Base-by-base conservation (phyloP, 2,329 filamentous ascomycete genomes). In the Colletotrichum tofieldiae region DNA sequence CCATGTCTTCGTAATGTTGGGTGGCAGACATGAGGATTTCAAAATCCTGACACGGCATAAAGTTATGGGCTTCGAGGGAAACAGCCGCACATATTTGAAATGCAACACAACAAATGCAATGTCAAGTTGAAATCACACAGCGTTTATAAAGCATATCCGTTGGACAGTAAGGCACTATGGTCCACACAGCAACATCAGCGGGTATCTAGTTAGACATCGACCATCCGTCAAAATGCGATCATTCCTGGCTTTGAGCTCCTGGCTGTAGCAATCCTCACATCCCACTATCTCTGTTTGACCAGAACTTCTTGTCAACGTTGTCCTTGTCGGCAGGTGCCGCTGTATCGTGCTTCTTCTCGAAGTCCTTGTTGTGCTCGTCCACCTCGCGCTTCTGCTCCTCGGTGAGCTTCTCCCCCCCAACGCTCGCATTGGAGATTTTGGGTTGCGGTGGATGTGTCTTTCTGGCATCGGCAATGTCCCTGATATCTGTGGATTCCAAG, bases 311-410 rank as follows among this genome's bases (percentile, higher is more conserved):
- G 71, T 89, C 82, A 2, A 91, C 88, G 80, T 87, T 87, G 70
- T 90, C 87, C 1, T 82, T 79, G 1, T 77, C 80, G 0, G 86
- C 85, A 3, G 75, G 55, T 7, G 80, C 75, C 0, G 85, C 83
- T 16, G 79, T 82, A 69, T 88, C 89, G 75, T 91, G 86, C 73
- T 85, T 86, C 75, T 84, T 77, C 59, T 87, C 87, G 78, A 91
- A 91, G 0, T 91, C 88, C 74, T 73, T 74, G 72, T 92, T 92
- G 77, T 92, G 90, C 79, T 84, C 78, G 64, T 90, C 85, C 20
- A 91, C 89, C 79, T 91, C 89, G 54, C 81, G 81, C 78, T 86
- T 83, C 80, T 90, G 87, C 77, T 87, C 87, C 69, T 86, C 80
- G 29, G 81, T 86, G 72, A 89, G 76, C 8, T 80, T 77, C 63